phyloP scores from a whole-genome alignment of 2,329 filamentous ascomycete species.

The Cercospora sojina region DNA sequence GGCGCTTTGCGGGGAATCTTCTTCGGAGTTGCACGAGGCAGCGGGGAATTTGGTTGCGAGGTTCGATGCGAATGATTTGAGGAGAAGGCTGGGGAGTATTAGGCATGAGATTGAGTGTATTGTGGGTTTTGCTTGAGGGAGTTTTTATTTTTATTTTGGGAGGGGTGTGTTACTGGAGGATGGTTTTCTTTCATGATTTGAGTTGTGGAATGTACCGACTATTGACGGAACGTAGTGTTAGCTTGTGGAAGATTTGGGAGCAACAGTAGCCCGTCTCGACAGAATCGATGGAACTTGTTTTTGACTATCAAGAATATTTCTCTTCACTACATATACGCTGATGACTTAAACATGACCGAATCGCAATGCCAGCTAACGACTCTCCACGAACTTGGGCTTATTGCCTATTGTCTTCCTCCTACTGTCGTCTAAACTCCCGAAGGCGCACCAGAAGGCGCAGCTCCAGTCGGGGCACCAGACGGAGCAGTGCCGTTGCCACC shows the following conservation, averaged over 20 bases:
- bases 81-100: slow-evolving; percentile 8
- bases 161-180: background rate
- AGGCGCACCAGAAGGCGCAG: background rate
- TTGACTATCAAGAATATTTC: background rate
- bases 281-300: background rate
- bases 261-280: background rate
- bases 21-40: background rate
- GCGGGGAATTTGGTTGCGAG: slow-evolving; percentile 9
- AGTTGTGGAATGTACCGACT: background rate
- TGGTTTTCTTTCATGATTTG: background rate
- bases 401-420: background rate
- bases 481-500: slow-evolving; percentile 7
- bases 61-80: slow-evolving; percentile 14
- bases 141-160: background rate
- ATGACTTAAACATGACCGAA: background rate
- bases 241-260: background rate
- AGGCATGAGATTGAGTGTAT: slow-evolving; percentile 17
- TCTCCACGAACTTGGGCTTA: background rate
- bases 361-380: background rate
- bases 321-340: background rate
- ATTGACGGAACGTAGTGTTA: background rate
- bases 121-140: slow-evolving; percentile 13
- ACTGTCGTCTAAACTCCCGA: background rate
- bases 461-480: slow-evolving; percentile 12
- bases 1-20: background rate